These are phyloP conservation scores for Malassezia equina DNA, from an alignment of 1,284 basidiomycete species.

Conservation along the genomic window DNA sequence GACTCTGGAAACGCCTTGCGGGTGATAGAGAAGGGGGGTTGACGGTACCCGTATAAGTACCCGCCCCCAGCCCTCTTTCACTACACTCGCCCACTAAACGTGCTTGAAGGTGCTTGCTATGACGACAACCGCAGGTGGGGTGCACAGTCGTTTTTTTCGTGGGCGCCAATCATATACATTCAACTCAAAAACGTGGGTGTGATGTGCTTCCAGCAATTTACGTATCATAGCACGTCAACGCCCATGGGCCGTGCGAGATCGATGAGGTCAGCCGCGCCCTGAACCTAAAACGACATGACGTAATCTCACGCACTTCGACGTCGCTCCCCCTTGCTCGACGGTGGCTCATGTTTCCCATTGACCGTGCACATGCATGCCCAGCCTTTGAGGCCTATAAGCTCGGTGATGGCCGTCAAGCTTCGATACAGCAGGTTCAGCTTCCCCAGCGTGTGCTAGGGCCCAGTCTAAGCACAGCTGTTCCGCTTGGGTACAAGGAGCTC, in stretches of 20 bases:
- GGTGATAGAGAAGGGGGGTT: no score
- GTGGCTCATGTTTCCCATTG: constrained; percentile 2
- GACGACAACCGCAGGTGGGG: background rate
- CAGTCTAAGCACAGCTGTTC: background rate
- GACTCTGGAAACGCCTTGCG: no score
- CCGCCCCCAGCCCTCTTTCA: background rate
- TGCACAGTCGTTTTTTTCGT: background rate
- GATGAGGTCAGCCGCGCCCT: background rate
- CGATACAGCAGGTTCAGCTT: background rate
- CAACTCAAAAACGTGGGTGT: background rate
- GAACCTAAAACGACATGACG: background rate
- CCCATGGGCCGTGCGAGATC: background rate
- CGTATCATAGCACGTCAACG: background rate
- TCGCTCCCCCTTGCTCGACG: no score
- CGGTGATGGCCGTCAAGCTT: background rate
- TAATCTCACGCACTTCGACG: background rate
- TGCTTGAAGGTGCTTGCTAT: background rate
- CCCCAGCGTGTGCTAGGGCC: background rate
- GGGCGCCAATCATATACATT: no score
- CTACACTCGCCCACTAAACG: background rate
- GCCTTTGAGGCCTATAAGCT: constrained; percentile 13
- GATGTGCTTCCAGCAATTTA: background rate
- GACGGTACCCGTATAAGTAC: background rate
- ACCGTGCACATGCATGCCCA: background rate
- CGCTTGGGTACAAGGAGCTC: constrained; percentile 13